These are phyloP conservation scores for barley (Hordeum vulgare) DNA, from an alignment of 176 grass and related monocot species.

Conservation along the genomic window MorexV3_pseudomolecules_assembly NC_058522.1:112866061-112866560, in stretches of 20 bases:
- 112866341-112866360: conserved; percentile 50
- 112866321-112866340: conserved; percentile 66
- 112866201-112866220: conserved; percentile 90
- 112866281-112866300: conserved; percentile 59
- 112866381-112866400: conserved; percentile 95
- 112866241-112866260: conserved; percentile 43
- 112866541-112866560: conserved; percentile 89
- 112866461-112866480: neutral
- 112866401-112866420: conserved; percentile 49
- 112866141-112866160: neutral
- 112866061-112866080: conserved; percentile 23
- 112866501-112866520: neutral
- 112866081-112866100: neutral
- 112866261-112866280: conserved; percentile 41
- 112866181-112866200: conserved; percentile 16
- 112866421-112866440: conserved; percentile 12
- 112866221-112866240: conserved; percentile 66
- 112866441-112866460: neutral
- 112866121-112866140: neutral
- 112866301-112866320: conserved; percentile 98
- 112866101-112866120: neutral
- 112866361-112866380: conserved; percentile 70
- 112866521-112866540: conserved; percentile 19
- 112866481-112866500: neutral
- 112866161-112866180: conserved; percentile 4